phyloP scores from a whole-genome alignment of 306 rosid genomes.

The Sphenostylis stenocarpa region DNA sequence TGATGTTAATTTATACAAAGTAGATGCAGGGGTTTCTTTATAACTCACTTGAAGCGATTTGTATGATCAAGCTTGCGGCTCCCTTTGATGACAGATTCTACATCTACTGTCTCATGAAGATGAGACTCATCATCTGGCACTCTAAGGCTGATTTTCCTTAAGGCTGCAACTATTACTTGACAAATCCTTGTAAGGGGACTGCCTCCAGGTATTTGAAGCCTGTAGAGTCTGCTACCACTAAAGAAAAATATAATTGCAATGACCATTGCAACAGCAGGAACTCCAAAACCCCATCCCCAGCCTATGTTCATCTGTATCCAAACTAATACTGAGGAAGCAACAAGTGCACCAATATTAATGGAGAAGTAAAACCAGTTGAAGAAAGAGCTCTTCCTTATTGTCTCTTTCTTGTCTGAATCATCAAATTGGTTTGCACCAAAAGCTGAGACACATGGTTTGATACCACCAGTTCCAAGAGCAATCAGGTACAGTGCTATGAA shows the following conservation, averaged over 20 bases:
- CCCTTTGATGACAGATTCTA: constrained; percentile 68
- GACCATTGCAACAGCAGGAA: constrained; percentile 81
- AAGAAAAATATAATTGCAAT: constrained; percentile 66
- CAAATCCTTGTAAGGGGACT: constrained; percentile 79
- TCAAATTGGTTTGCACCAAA: constrained; percentile 92
- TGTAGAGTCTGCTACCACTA: constrained; percentile 55
- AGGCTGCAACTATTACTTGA: constrained; percentile 73
- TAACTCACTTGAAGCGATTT: constrained; percentile 52
- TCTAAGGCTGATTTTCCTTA: constrained; percentile 42
- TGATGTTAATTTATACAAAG: neutral
- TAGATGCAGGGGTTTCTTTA: neutral
- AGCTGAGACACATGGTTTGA: constrained; percentile 89
- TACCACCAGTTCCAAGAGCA: constrained; percentile 88
- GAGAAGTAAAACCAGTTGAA: constrained; percentile 93
- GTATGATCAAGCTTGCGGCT: constrained; percentile 87
- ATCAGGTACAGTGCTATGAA: constrained; percentile 71
- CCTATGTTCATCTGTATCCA: constrained; percentile 85
- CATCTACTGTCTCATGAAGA: constrained; percentile 70
- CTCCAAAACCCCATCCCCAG: constrained; percentile 94
- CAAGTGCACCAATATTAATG: constrained; percentile 69
- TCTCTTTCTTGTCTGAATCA: constrained; percentile 58
- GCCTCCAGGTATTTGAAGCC: constrained; percentile 76
- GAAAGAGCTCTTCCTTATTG: constrained; percentile 66
- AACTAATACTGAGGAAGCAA: constrained; percentile 77
- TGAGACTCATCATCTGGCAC: constrained; percentile 65